Evolutionary conservation across 208 protist genomes (phyloP), one percentile per base, ranked within the genome.

Genomic region (Endotrypanum monterogeii): DNA sequence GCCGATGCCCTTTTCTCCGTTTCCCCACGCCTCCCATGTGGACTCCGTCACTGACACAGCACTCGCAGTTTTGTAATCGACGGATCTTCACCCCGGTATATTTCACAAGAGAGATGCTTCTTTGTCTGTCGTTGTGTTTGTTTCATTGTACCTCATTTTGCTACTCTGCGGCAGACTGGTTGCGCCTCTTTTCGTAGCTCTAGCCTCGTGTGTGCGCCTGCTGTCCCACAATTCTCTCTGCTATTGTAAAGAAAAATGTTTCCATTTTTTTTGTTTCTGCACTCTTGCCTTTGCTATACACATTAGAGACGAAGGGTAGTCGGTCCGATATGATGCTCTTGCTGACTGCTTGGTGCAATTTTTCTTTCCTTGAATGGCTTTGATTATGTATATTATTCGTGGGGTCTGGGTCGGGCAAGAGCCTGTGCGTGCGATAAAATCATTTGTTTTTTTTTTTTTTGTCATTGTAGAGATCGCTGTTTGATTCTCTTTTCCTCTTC

Each of bases 111-210:
- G 16, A 32, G 54, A 39, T 48, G 28, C 30, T 30, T 20, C 60
- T 56, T 73, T 66, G 44, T n/a, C n/a, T 74, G 5, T 62, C 44
- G 71, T 54, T 68, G 16, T 74, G 67, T 25, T 75, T 68, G 16
- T 77, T 71, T 57, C 54, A 14, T 28, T 57, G 7, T 62, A 28
- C 30, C 32, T 55, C 41, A 57, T 37, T 20, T 20, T 25, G n/a
- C 18, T 57, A 8, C 16, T 60, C 35, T 18, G 23, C 55, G 4
- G 58, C 37, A 30, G 55, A 37, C 50, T 7, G 16, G 5, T 28
- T 7, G 23, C 12, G 16, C 54, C 54, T 20, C n/a, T 20, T 28
- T 14, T 20, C 54, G 65, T 67, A 8, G 25, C 55, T 48, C 44
- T 48, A 48, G 12, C 44, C 44, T 48, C 44, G 44, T 11, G 44